A percentile compares a stretch with the other conserved stretches of the same genome.
These are phyloP conservation scores for Kokia cookei DNA, from an alignment of 441 rosid genomes.

Conservation along the genomic window DNA sequence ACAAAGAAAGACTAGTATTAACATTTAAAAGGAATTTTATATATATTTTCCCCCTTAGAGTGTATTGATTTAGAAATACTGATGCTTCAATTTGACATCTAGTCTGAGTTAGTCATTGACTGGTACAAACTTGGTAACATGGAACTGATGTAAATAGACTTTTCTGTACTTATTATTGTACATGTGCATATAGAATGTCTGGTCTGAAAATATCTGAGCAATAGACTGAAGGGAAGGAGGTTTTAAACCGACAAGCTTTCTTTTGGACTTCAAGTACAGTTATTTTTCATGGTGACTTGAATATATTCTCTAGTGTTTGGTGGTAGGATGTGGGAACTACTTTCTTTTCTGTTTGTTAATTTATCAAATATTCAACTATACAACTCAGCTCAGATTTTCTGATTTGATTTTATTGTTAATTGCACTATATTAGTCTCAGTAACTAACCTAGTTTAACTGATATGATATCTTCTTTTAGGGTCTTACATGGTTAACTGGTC, in stretches of 20 bases:
- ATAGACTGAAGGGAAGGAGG: background rate
- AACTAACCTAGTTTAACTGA: background rate
- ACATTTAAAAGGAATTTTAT: background rate
- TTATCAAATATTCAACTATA: background rate
- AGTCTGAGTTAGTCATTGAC: background rate
- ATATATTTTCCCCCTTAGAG: background rate
- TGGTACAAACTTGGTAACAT: background rate
- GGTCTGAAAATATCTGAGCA: background rate
- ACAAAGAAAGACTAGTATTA: background rate
- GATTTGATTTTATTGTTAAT: background rate
- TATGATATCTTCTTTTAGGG: constrained; percentile 44
- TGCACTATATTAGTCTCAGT: background rate
- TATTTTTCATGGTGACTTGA: background rate
- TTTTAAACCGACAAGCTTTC: background rate
- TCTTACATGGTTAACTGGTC: constrained; percentile 99
- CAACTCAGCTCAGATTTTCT: background rate
- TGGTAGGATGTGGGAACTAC: background rate
- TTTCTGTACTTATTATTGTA: background rate
- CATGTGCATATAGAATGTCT: background rate
- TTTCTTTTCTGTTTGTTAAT: background rate
- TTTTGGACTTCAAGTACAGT: background rate
- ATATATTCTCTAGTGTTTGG: background rate
- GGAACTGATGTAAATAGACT: background rate
- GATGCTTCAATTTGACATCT: background rate
- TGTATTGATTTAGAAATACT: background rate